Base-by-base conservation (phyloP, 257 asterid species). In the Solanum paucissectum region DNA sequence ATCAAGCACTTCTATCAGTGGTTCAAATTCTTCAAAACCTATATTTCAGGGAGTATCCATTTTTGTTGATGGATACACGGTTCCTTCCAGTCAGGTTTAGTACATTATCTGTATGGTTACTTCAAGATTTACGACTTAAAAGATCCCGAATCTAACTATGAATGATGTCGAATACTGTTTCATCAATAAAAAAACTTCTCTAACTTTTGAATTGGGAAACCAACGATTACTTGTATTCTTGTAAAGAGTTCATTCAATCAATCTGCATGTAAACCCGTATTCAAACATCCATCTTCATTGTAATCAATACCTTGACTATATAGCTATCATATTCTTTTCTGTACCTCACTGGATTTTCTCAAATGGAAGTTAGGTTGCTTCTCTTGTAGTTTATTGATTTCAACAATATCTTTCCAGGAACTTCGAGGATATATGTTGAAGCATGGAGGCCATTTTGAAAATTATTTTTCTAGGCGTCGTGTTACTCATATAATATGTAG, bases 401-500 rank as follows among this genome's bases (percentile, higher is more conserved):
- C 14, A 77, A 40, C 44, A 73, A 79, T 40, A 5, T 18, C 27
- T 46, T 18, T 72, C 25, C 94, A 97, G 99, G 99, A 97, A 89
- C 95, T 97, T 81, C 94, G 98, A 88, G 94, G 96, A 84, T 95
- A 91, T 89, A 95, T 97, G 98, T 85, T 93, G 91, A 95, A 92
- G 94, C 87, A 95, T 89, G 99, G 99, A 89, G 99, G 99, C 32
- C 93, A 92, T 37, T 93, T 95, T 85, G 95, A 97, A 91, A 95
- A 95, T 91, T 97, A 97, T 87, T 97, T 97, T 89, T 97, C 99
- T 44, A 92, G 98, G 90, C 94, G 90, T 79, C 91, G 90, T 46
- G 99, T 97, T 16, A 97, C 98, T 72, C 99, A 97, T 89, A 95
- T 97, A 87, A 94, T 97, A 83, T 97, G 99, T 93, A 93, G 98